Evolutionary conservation across 768 basidiomycete species (phyloP).

Genomic region (Sarcomyxa edulis): DNA sequence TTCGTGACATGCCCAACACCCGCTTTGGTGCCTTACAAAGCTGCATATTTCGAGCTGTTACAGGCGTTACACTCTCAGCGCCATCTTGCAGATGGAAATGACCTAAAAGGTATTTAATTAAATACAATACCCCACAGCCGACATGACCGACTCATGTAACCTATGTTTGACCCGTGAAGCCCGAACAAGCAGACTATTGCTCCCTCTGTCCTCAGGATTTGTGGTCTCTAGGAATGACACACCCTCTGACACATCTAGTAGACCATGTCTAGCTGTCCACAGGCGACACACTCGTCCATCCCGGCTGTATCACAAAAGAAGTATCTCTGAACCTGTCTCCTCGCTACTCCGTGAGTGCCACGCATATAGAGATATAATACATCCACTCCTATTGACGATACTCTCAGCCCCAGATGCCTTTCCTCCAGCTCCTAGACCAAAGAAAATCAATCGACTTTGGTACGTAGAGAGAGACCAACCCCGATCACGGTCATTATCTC

Average conservation of each 20-base stretch:
- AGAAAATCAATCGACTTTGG: too few relatives aligned
- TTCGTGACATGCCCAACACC: constrained; percentile 39
- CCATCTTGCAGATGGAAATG: constrained; percentile 20
- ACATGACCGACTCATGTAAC: not conserved
- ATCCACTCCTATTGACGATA: constrained; percentile 8
- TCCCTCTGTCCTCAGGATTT: constrained; percentile 28
- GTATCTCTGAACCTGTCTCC: constrained; percentile 15
- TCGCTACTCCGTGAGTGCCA: too few relatives aligned
- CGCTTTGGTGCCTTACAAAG: constrained; percentile 36
- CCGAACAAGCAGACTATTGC: constrained; percentile 26
- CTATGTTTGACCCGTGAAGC: constrained; percentile 12
- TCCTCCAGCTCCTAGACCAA: constrained; percentile 7
- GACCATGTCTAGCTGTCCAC: not conserved
- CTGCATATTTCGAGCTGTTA: constrained; percentile 44
- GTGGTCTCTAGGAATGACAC: constrained; percentile 15
- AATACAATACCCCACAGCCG: constrained; percentile 3
- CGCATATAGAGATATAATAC: constrained; percentile 22
- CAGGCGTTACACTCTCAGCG: constrained; percentile 33
- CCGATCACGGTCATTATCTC: too few relatives aligned
- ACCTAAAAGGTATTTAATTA: constrained; percentile 26
- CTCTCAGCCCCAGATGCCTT: constrained; percentile 33
- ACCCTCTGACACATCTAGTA: not conserved
- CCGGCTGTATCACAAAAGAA: not conserved
- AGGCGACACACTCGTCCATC: not conserved
- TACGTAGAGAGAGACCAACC: too few relatives aligned